Evolutionary conservation across 805 yeast species (phyloP), one percentile per base, ranked within the genome.

Genomic region (Suhomyces sp.): DNA sequence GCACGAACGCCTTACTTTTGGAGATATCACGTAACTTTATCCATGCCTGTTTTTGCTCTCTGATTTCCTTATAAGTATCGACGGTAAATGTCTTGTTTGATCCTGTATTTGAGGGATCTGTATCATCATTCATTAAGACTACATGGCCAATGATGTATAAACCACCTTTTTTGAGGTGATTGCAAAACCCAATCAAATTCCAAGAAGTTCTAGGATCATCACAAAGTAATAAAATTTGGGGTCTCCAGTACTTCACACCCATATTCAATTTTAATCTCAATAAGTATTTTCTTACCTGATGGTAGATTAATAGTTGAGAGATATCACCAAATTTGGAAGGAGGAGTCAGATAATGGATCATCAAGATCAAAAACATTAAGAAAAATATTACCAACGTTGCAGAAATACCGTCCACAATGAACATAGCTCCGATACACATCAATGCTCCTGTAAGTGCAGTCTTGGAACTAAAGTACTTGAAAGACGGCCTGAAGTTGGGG

Each of bases 291-390:
- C 99, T 70, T 8, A 93, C 98, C 60, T 93, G 99, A 56, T 93
- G 98, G 58, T 93, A 93, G 32, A 93, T 91, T 42, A 93, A 71
- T 26, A 90, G 79, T 60, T 93, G 98, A 3, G 98, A 90, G 16
- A 93, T 97, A 60, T 93, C 99, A 22, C 99, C 99, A 90, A 96
- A 93, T 21, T 90, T 84, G 54, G 88, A 88, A 5, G 98, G 97
- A 2, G 97, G 96, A 8, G 96, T 84, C 33, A 79, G 74, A 53
- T 88, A 88, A 56, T 93, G 98, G 45, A 93, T 93, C 35, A 84
- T 57, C 28, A 88, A 53, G 47, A 93, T 84, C 27, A 93, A 62
- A 12, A 81, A 65, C 25, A 78, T 56, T 48, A 88, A 68, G 36
- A 82, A 76, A 8, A 81, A 61, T 18, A 88, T 75, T 17, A 90